Base-by-base conservation (phyloP, 2,329 filamentous ascomycete genomes). In the Colletotrichum sp. region DNA sequence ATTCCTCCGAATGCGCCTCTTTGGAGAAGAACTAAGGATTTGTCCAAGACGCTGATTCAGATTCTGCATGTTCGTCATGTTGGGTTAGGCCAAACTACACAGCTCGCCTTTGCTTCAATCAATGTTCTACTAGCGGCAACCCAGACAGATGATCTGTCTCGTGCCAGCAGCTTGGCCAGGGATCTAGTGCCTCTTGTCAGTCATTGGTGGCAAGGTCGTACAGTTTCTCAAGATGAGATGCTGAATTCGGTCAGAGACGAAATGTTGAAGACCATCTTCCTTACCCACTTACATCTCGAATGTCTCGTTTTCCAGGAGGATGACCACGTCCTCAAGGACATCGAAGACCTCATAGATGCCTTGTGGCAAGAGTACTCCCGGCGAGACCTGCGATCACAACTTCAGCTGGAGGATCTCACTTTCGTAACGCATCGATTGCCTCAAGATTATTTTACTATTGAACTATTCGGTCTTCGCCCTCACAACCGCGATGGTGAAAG, bases 321-420 rank as follows among this genome's bases (percentile, higher is more conserved):
- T 4, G 83, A 80, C 72, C 81, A 79, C 70, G 83, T 88, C 71
- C 82, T 84, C 32, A 86, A 80, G 60, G 83, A 89, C 78, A 70
- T 98, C 8, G 91, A 93, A 77, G 90, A 90, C n/a, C 83, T 98
- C 3, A 82, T 93, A 38, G 93, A 96, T 60, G 88, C 90, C 6
- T 84, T 99, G n/a, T 94, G 93, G 86, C 86, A 86, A 10, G 96
- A 98, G 80, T 98, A 98, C 83, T 88, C 91, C 6, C 93, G 89
- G 77, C 90, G 95, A 76, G 88, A 92, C 43, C 92, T 94, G 64
- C 91, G 92, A 74, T 93, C 94, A 64, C 91, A 93, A 48, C 88
- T 98, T 13, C 94, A 95, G 77, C 85, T 97, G n/a, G 92, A 95
- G 76, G 94, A 98, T 79, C 82, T 98, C 30, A 86, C 88, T 1